phyloP scores from a whole-genome alignment of 495 filamentous ascomycete species.

The Xylaria telfairii region DNA sequence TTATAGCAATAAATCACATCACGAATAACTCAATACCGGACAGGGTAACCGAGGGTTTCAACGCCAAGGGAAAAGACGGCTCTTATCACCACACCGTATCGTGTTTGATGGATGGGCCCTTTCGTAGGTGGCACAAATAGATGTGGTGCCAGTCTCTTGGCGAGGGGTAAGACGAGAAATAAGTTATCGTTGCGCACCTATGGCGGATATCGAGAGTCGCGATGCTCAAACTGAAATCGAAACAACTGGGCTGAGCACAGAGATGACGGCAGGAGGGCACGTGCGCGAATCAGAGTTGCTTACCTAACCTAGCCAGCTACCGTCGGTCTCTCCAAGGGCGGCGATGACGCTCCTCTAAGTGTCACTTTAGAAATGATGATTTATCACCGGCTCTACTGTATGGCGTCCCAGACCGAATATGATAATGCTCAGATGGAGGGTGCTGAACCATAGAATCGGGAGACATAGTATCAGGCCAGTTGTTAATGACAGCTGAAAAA shows the following conservation, averaged over 20 bases:
- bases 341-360: background rate
- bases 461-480: background rate
- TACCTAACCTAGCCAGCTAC: background rate
- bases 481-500: background rate
- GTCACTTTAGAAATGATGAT: background rate
- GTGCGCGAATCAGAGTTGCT: background rate
- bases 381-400: conserved; percentile 2
- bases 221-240: conserved; percentile 3
- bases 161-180: background rate
- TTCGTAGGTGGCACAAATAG: background rate
- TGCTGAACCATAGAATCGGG: conserved; percentile 4
- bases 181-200: background rate
- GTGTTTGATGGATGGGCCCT: background rate
- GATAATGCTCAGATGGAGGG: background rate
- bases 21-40: background rate
- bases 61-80: conserved; percentile 3
- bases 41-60: background rate
- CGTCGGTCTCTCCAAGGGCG: background rate
- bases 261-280: background rate
- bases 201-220: background rate
- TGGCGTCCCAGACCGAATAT: background rate
- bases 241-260: background rate
- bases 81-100: background rate
- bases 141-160: background rate
- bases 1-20: background rate